A percentile compares a stretch with the other conserved stretches of the same genome.
Conservation (phyloP, 2,329 filamentous ascomycete species). For the Knufia petricola region DNA sequence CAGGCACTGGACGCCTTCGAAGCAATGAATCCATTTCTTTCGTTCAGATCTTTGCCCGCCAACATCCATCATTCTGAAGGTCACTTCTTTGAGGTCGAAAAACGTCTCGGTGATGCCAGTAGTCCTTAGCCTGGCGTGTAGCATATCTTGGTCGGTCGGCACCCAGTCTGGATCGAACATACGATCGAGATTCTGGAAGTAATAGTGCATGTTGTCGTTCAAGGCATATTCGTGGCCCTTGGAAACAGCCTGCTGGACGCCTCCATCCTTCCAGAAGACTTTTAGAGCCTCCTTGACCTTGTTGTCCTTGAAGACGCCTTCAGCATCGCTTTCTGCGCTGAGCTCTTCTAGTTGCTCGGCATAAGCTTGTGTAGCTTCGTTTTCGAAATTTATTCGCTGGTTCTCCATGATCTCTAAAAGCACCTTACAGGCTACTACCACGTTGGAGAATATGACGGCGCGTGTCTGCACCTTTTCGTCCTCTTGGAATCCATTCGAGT, state of each 20-base stretch:
- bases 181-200: conserved; percentile 64
- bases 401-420: conserved; percentile 87
- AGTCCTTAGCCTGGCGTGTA: conserved; percentile 79
- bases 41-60: conserved; percentile 85
- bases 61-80: conserved; percentile 95
- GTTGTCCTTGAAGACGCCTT: conserved; percentile 63
- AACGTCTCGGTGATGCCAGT: conserved; percentile 94
- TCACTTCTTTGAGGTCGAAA: conserved; percentile 83
- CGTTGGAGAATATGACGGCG: conserved; percentile 89
- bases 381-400: conserved; percentile 67
- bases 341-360: conserved; percentile 69
- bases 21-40: conserved; percentile 97
- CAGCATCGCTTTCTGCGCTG: conserved; percentile 64
- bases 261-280: conserved; percentile 70
- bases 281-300: conserved; percentile 65
- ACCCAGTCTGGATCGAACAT: conserved; percentile 70
- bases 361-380: conserved; percentile 68
- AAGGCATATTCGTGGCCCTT: conserved; percentile 95
- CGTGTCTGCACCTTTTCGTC: conserved; percentile 88
- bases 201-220: conserved; percentile 94
- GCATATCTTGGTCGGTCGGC: conserved; percentile 86
- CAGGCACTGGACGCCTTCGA: conserved; percentile 85
- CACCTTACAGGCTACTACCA: conserved; percentile 83
- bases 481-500: conserved; percentile 81
- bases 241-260: conserved; percentile 76